These are phyloP conservation scores for Nakazawaea anatomiae DNA, from an alignment of 805 yeast genomes.

Conservation along the genomic window DNA sequence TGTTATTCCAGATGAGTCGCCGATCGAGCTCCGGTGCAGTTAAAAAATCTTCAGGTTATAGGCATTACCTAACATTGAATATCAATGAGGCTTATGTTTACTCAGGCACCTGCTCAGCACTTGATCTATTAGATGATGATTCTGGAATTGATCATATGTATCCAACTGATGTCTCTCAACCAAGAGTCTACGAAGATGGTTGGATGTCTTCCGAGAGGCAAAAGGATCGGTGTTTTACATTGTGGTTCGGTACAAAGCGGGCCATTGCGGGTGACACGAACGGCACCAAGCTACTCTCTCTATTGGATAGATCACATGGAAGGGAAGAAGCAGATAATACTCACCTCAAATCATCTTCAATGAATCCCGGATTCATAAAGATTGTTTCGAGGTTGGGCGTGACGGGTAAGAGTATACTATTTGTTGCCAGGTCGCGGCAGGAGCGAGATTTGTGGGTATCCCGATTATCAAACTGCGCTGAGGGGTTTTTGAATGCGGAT, in stretches of 20 bases:
- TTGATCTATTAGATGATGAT: conserved; percentile 45
- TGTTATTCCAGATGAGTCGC: conserved; percentile 46
- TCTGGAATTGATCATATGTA: conserved; percentile 33
- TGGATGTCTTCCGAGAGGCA: conserved; percentile 81
- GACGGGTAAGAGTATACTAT: conserved; percentile 63
- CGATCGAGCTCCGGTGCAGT: conserved; percentile 41
- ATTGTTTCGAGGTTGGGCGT: conserved; percentile 54
- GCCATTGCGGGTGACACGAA: conserved; percentile 24
- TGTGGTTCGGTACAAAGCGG: conserved; percentile 75
- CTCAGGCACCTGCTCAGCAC: conserved; percentile 56
- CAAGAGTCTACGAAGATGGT: conserved; percentile 76
- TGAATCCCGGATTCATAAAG: conserved; percentile 27
- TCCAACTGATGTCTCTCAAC: conserved; percentile 55
- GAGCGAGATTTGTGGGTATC: conserved; percentile 83
- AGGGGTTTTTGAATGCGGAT: conserved; percentile 26
- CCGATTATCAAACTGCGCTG: conserved; percentile 36
- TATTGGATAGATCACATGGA: background rate
- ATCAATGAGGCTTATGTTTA: conserved; percentile 67
- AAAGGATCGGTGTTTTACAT: conserved; percentile 65
- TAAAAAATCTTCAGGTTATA: conserved; percentile 39
- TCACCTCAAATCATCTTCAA: background rate
- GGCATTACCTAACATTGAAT: conserved; percentile 53
- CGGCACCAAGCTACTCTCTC: background rate
- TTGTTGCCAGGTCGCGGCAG: conserved; percentile 75
- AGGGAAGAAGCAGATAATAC: background rate